Evolutionary conservation across 225 moss, liverwort and hornwort genomes (phyloP).

Genomic region (Pleurozium schreberi): DNA sequence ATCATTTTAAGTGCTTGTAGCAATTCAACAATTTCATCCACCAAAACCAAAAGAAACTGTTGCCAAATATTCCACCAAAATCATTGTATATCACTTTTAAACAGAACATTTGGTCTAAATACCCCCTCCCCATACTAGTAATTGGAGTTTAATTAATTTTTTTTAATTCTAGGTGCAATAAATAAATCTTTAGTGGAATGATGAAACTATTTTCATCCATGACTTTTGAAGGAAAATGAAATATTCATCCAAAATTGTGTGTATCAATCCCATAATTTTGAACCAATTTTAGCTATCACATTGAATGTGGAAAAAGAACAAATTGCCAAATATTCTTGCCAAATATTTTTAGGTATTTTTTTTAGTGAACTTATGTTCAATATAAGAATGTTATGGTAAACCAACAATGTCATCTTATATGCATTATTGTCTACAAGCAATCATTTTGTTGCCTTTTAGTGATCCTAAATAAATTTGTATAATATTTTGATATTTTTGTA

Average conservation of each 20-base stretch:
- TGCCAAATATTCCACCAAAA: neutral
- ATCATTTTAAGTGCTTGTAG: neutral
- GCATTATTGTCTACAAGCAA: neutral
- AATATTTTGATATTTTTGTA: too few relatives aligned
- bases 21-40: neutral
- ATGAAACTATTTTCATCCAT: neutral
- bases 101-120: neutral
- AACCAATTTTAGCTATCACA: neutral
- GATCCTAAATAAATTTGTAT: neutral
- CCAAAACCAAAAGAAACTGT: neutral
- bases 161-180: rapidly evolving
- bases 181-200: rapidly evolving
- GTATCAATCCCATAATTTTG: neutral
- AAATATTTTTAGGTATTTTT: neutral
- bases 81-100: neutral
- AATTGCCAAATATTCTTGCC: neutral
- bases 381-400: rapidly evolving
- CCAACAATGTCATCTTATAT: neutral
- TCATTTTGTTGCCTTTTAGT: neutral
- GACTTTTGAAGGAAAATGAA: neutral
- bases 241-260: neutral
- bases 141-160: neutral
- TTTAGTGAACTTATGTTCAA: rapidly evolving
- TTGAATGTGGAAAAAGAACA: rapidly evolving
- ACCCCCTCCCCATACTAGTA: rapidly evolving